Evolutionary conservation across 331 rosid genomes (phyloP).

Genomic region (Quercus lobata): DNA sequence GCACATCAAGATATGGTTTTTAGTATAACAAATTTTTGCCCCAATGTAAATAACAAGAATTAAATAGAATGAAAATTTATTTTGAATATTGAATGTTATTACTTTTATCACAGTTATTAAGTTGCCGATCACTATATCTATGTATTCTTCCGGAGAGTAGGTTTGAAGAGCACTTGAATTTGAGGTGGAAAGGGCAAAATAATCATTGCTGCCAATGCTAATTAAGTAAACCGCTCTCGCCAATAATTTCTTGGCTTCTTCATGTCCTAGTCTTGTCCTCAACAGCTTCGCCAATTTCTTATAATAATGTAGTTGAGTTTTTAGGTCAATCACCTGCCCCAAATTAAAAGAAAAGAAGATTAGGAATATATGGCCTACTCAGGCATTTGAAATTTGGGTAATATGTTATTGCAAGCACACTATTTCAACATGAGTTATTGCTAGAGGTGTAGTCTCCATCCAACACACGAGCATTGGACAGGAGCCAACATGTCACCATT

Average conservation of each 20-base stretch:
- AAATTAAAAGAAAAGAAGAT: too few relatives aligned
- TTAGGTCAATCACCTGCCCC: conserved; percentile 31
- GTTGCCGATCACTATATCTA: conserved; percentile 43
- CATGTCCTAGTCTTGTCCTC: conserved; percentile 32
- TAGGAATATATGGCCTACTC: neutral
- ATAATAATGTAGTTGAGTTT: conserved; percentile 31
- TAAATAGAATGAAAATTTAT: too few relatives aligned
- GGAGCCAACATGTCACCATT: too few relatives aligned
- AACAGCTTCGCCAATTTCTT: conserved; percentile 34
- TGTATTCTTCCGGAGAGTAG: conserved; percentile 25
- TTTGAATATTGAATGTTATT: neutral
- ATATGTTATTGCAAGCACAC: neutral
- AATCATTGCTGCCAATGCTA: conserved; percentile 49
- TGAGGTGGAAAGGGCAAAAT: neutral
- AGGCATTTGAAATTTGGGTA: conserved; percentile 43
- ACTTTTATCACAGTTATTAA: conserved; percentile 34
- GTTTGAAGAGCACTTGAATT: conserved; percentile 6
- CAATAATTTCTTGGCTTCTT: conserved; percentile 23
- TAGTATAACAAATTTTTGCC: too few relatives aligned
- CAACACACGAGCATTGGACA: too few relatives aligned
- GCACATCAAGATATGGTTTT: neutral
- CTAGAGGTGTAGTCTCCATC: too few relatives aligned
- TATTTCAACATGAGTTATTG: too few relatives aligned
- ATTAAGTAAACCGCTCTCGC: conserved; percentile 46
- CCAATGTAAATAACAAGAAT: too few relatives aligned